phyloP scores from a whole-genome alignment of 2,329 filamentous ascomycete genomes.

The Aspergillus texensis region DNA sequence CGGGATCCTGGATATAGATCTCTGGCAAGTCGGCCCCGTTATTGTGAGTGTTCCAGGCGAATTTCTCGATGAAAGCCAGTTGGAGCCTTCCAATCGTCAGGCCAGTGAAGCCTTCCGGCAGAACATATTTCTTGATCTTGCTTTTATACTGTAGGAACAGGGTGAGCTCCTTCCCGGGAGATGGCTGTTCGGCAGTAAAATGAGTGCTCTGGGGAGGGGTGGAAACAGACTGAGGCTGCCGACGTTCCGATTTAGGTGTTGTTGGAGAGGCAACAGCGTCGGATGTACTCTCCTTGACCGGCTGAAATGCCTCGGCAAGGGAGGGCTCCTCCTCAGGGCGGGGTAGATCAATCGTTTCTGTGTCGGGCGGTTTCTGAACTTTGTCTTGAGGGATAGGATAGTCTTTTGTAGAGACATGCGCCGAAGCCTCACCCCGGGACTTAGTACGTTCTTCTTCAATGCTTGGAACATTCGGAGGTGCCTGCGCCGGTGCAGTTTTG shows the following conservation, averaged over 20 bases:
- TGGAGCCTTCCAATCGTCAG: constrained; percentile 86
- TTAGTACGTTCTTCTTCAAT: constrained; percentile 45
- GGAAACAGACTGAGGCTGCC: constrained; percentile 26
- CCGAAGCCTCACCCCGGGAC: constrained; percentile 36
- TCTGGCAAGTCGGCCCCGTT: constrained; percentile 92
- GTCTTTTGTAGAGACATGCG: constrained; percentile 14
- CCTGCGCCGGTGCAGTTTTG: constrained; percentile 49
- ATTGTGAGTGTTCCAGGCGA: constrained; percentile 96
- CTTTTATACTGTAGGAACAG: constrained; percentile 95
- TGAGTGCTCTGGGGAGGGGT: constrained; percentile 54
- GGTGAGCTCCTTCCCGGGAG: constrained; percentile 82
- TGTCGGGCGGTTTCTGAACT: constrained; percentile 45
- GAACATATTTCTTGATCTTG: constrained; percentile 93
- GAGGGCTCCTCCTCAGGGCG: constrained; percentile 38
- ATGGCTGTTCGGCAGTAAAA: constrained; percentile 63
- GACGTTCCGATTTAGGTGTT: constrained; percentile 29
- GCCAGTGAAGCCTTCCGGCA: constrained; percentile 80
- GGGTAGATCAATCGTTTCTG: constrained; percentile 57
- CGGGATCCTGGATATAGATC: constrained; percentile 95
- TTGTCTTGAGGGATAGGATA: constrained; percentile 61
- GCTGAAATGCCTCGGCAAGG: constrained; percentile 40
- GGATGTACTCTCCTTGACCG: constrained; percentile 28
- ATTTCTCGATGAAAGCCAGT: constrained; percentile 97
- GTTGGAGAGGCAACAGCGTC: constrained; percentile 24
- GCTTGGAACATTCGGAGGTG: constrained; percentile 61